Evolutionary conservation across 2,329 filamentous ascomycete genomes (phyloP).

Genomic region (Helminthosporium solani): DNA sequence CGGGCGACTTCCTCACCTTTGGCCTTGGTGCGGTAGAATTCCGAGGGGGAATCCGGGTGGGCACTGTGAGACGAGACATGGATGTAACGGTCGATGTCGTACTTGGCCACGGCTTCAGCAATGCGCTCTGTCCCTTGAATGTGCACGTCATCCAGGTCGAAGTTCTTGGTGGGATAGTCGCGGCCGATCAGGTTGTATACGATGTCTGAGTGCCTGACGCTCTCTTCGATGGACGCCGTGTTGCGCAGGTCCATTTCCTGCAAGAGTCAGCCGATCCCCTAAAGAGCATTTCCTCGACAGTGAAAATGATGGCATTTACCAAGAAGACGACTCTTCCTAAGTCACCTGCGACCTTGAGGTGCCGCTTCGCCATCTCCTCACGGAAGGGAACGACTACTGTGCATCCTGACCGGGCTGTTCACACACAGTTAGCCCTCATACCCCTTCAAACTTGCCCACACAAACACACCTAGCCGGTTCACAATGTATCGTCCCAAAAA

Average conservation of each 20-base stretch:
- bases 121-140: conserved; percentile 91
- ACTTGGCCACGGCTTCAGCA: conserved; percentile 91
- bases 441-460: not conserved
- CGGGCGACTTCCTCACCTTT: conserved; percentile 79
- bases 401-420: conserved; percentile 82
- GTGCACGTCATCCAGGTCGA: conserved; percentile 87
- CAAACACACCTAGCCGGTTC: conserved; percentile 76
- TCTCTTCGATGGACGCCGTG: conserved; percentile 93
- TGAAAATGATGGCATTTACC: conserved; percentile 48
- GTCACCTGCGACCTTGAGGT: conserved; percentile 95
- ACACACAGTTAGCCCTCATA: conserved; percentile 17
- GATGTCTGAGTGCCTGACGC: conserved; percentile 92
- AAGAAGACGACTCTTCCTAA: conserved; percentile 86
- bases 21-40: conserved; percentile 93
- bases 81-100: conserved; percentile 94
- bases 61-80: conserved; percentile 97
- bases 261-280: conserved; percentile 11
- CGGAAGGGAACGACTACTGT: conserved; percentile 91
- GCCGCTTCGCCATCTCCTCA: conserved; percentile 97
- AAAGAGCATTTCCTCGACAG: not conserved
- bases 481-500: conserved; percentile 97
- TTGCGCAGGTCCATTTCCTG: conserved; percentile 95
- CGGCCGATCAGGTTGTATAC: conserved; percentile 96
- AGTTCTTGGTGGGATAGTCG: conserved; percentile 98
- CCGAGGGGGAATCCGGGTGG: conserved; percentile 73